Evolutionary conservation across 495 filamentous ascomycete genomes (phyloP).

Genomic region (Neurospora sp.): DNA sequence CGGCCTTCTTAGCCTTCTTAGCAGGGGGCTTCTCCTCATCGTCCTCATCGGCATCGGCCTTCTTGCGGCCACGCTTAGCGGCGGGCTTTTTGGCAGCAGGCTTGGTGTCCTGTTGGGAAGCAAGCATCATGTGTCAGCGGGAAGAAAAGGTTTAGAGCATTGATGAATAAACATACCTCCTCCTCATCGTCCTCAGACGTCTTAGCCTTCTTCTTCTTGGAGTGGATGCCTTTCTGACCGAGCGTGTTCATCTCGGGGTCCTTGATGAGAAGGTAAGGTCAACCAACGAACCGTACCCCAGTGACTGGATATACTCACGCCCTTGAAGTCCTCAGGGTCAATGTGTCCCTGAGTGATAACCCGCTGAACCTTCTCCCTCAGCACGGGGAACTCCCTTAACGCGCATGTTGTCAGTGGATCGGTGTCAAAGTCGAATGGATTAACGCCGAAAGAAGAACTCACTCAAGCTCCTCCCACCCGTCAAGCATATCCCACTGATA

Average conservation of each 20-base stretch:
- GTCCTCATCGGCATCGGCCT: constrained; percentile 16
- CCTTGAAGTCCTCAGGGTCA: constrained; percentile 66
- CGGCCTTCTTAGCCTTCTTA: constrained; percentile 11
- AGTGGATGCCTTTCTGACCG: constrained; percentile 51
- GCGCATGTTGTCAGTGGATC: not conserved
- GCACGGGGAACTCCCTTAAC: constrained; percentile 29
- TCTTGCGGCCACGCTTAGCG: constrained; percentile 31
- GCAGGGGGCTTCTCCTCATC: constrained; percentile 16
- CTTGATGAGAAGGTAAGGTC: constrained; percentile 25
- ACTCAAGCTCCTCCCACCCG: constrained; percentile 61
- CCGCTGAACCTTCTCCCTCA: constrained; percentile 50
- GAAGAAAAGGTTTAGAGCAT: not conserved
- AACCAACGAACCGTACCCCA: constrained; percentile 5
- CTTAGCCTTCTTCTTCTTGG: constrained; percentile 33
- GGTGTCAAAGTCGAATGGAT: not conserved
- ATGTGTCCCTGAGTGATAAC: constrained; percentile 64
- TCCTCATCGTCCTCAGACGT: constrained; percentile 16
- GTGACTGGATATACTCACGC: constrained; percentile 41
- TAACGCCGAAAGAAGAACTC: constrained; percentile 8
- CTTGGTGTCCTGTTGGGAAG: constrained; percentile 16
- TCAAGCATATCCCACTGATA: constrained; percentile 45
- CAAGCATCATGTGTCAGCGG: not conserved
- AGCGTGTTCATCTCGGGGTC: constrained; percentile 60
- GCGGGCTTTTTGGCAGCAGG: constrained; percentile 23
- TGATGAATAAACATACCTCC: constrained; percentile 14